Evolutionary conservation across 2,329 filamentous ascomycete species (phyloP), one percentile per base, ranked within the genome.

Genomic region (Xylariaceae sp.): DNA sequence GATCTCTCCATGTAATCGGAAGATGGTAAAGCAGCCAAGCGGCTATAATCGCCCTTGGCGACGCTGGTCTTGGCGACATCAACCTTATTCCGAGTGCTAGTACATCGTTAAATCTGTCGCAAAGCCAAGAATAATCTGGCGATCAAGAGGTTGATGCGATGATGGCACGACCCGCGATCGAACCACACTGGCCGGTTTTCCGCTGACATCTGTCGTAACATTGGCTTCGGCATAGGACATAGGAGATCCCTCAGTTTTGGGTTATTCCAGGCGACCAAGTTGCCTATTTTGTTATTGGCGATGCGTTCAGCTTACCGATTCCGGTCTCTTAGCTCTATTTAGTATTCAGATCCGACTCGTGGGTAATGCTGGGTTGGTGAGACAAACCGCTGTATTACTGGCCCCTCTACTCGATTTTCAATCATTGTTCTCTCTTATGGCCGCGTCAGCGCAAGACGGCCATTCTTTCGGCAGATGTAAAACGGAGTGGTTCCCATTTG

Each of bases 141-240:
- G 43, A 33, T 58, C 51, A 55, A 31, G 50, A 33, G 46, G 51
- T 46, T 23, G 56, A 48, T 34, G 23, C 43, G 16, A 44, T 34
- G 36, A 41, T 59, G 46, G 46, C 52, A 59, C 56, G 52, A 59
- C n/a, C 51, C 12, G 17, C 23, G 26, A 49, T 58, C 56, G 56
- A 58, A 55, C 56, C 51, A 58, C 37, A 40, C 55, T 50, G 45
- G 45, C 16, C 51, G 23, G 23, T 28, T 41, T 41, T 17, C 36
- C 16, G 39, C 37, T 40, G 40, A 57, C 33, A 47, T 51, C 28
- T 46, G 37, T 29, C 43, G 28, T 33, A 34, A 48, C 33, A 24
- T 12, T 21, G 43, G 23, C 33, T 45, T 41, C 40, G 21, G 45
- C 56, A 54, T 26, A 28, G 41, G 19, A 26, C 23, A 26, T 26